Evolutionary conservation across 2,329 filamentous ascomycete genomes (phyloP).

Genomic region (Trichoderma citrinoviride): DNA sequence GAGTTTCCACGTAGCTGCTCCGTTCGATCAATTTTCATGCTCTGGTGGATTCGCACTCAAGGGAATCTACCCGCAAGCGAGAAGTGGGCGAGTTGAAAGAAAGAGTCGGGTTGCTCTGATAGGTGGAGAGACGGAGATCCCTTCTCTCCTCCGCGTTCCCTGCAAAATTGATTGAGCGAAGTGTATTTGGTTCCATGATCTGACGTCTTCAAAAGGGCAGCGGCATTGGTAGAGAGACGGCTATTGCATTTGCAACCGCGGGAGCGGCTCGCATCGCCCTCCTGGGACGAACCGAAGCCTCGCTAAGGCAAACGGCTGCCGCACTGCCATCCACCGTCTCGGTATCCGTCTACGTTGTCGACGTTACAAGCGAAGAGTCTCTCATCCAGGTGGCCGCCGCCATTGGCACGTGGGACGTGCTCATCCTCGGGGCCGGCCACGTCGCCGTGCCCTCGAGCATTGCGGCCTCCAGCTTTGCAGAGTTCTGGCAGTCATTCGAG

Average conservation of each 20-base stretch:
- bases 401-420: constrained; percentile 25
- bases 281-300: constrained; percentile 4
- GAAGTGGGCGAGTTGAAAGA: too few species aligned
- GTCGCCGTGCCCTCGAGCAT: constrained; percentile 23
- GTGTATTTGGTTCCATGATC: too few species aligned
- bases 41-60: too few species aligned
- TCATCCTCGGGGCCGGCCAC: constrained; percentile 24
- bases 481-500: constrained; percentile 30
- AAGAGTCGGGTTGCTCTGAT: too few species aligned
- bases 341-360: constrained; percentile 3
- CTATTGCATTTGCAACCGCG: constrained; percentile 14
- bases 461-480: constrained; percentile 22
- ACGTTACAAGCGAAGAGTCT: constrained; percentile 8
- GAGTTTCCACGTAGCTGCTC: neutral
- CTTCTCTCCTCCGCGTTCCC: neutral
- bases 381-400: constrained; percentile 19
- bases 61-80: too few species aligned
- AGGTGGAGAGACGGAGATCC: neutral
- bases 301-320: constrained; percentile 3
- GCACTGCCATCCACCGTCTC: neutral
- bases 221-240: constrained; percentile 17
- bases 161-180: fast-evolving
- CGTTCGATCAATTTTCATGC: too few species aligned
- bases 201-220: constrained; percentile 1
- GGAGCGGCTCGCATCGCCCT: constrained; percentile 12